phyloP scores from a whole-genome alignment of 2,329 filamentous ascomycete species.

The Fusarium sp. region DNA sequence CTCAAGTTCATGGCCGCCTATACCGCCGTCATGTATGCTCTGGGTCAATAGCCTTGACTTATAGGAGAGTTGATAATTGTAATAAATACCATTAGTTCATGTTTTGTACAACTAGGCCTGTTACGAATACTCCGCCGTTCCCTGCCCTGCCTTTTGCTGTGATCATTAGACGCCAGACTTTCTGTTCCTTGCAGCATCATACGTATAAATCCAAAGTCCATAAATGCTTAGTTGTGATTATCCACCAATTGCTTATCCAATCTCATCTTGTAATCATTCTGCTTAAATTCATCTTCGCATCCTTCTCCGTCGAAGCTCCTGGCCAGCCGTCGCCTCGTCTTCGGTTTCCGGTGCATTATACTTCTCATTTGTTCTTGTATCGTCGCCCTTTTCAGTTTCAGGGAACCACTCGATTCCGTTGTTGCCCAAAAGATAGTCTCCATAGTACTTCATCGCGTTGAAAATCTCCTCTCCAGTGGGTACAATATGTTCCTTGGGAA shows the following conservation, averaged over 20 bases:
- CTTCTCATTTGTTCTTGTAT: conserved; percentile 26
- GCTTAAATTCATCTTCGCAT: conserved; percentile 46
- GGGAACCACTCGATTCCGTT: conserved; percentile 72
- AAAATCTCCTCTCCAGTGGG: conserved; percentile 92
- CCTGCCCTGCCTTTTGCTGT: conserved; percentile 30
- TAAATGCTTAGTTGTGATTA: conserved; percentile 34
- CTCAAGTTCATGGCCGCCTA: conserved; percentile 64
- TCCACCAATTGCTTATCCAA: conserved; percentile 21
- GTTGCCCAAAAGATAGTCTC: conserved; percentile 81
- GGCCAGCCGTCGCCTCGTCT: conserved; percentile 33
- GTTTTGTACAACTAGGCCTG: conserved; percentile 20
- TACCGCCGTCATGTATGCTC: conserved; percentile 57
- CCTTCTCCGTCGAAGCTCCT: conserved; percentile 53
- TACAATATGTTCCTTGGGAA: conserved; percentile 88
- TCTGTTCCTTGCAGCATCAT: conserved; percentile 20
- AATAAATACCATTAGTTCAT: conserved; percentile 28
- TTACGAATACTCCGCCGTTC: conserved; percentile 29
- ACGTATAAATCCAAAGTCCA: conserved; percentile 26
- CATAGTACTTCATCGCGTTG: conserved; percentile 86
- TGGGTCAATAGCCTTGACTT: conserved; percentile 49
- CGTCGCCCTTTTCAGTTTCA: conserved; percentile 44
- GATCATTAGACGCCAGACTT: conserved; percentile 39
- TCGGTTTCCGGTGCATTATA: conserved; percentile 8
- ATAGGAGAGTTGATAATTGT: not conserved
- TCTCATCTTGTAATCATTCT: conserved; percentile 1